Conservation (phyloP, 441 rosid species). For the Lepidium campestre region DNA sequence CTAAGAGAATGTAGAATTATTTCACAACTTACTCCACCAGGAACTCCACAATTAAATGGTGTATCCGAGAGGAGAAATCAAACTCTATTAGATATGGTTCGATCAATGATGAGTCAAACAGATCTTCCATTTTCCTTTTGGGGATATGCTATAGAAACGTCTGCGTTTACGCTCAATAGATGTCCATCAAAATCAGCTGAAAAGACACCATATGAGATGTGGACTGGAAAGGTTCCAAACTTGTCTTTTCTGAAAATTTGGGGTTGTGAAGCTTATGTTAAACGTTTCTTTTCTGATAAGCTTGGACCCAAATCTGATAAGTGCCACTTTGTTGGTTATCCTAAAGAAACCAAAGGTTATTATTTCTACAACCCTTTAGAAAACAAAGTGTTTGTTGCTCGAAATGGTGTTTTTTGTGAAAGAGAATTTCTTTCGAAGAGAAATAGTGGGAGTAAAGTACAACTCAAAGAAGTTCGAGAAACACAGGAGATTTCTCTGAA, state of each 20-base stretch:
- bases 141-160: neutral
- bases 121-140: neutral
- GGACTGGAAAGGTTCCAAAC: neutral
- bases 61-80: neutral
- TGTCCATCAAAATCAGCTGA: neutral
- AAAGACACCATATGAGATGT: neutral
- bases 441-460: neutral
- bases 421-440: neutral
- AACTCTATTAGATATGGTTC: neutral
- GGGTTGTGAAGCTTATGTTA: neutral
- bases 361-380: neutral
- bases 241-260: neutral
- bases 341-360: neutral
- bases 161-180: neutral
- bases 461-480: too few species aligned
- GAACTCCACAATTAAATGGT: neutral
- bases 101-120: neutral
- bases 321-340: neutral
- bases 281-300: neutral
- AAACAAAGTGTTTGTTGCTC: constrained; percentile 11
- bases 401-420: neutral
- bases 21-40: neutral
- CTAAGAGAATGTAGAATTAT: neutral
- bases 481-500: neutral
- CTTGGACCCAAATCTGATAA: neutral